A percentile compares a stretch with the other conserved stretches of the same genome.
phyloP scores from a whole-genome alignment of 257 asterid species.

The Solanum peruvianum region DNA sequence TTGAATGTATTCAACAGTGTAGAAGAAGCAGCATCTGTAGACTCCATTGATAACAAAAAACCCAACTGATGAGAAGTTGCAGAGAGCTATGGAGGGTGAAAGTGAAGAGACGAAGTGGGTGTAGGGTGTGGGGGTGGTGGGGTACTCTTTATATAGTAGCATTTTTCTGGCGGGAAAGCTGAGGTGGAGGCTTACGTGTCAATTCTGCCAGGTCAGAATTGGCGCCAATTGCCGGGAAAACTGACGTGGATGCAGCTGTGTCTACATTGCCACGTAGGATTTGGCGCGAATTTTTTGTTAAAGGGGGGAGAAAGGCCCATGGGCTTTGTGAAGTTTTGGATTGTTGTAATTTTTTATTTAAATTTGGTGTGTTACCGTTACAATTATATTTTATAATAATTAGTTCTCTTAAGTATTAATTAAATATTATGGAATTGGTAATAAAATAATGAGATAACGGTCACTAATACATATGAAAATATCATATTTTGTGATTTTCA shows the following conservation, averaged over 20 bases:
- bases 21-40: background rate
- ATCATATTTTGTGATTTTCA: background rate
- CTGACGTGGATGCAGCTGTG: slow-evolving; percentile 20
- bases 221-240: slow-evolving; percentile 33
- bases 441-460: background rate
- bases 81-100: background rate
- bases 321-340: background rate
- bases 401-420: background rate
- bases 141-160: background rate
- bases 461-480: background rate
- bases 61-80: background rate
- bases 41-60: slow-evolving; percentile 28
- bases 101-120: background rate
- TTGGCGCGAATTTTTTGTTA: background rate
- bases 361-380: background rate
- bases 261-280: slow-evolving; percentile 7
- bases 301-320: background rate
- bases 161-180: slow-evolving; percentile 38
- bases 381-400: background rate
- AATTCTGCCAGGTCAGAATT: background rate
- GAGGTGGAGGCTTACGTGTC: background rate
- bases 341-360: background rate
- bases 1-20: slow-evolving; percentile 21
- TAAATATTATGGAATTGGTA: background rate
- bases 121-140: background rate